Conservation (phyloP, 2,329 filamentous ascomycete genomes). For the Colletotrichum sidae region DNA sequence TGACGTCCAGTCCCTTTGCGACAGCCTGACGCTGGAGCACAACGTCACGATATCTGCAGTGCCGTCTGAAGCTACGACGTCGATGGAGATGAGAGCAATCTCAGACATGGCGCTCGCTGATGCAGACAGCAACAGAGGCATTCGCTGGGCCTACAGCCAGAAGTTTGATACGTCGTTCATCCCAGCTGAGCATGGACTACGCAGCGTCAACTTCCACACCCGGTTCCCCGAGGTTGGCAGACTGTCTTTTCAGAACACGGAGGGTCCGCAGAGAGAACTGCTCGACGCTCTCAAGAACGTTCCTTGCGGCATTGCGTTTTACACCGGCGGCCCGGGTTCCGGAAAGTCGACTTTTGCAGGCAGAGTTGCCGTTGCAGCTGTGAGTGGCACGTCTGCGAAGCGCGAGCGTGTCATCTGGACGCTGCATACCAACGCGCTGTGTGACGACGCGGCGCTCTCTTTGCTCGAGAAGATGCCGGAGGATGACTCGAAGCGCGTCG, state of each 20-base stretch:
- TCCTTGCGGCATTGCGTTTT: constrained; percentile 20
- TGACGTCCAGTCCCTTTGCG: no score
- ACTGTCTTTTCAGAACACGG: background rate
- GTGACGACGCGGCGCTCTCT: constrained; percentile 11
- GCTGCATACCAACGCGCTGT: constrained; percentile 19
- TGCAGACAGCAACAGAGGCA: background rate
- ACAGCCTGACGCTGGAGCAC: no score
- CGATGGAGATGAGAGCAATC: constrained; percentile 16
- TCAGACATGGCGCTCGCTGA: background rate
- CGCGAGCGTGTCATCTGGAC: constrained; percentile 11
- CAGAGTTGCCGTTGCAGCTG: background rate
- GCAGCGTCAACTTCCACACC: constrained; percentile 5
- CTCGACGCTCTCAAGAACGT: constrained; percentile 4
- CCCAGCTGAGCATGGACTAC: no score
- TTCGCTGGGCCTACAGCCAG: constrained; percentile 16
- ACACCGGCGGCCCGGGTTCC: constrained; percentile 16
- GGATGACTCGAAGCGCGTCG: background rate
- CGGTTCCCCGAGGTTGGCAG: constrained; percentile 3
- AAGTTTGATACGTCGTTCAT: constrained; percentile 3
- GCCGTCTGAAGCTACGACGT: background rate
- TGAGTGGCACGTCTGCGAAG: background rate
- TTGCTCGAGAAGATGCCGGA: constrained; percentile 6
- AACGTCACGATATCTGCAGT: no score
- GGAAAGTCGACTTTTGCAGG: constrained; percentile 26
- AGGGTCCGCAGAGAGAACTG: constrained; percentile 6